These are phyloP conservation scores for Mucor irregularis DNA, from an alignment of 371 early-diverging fungal genomes.

Conservation along the genomic window DNA sequence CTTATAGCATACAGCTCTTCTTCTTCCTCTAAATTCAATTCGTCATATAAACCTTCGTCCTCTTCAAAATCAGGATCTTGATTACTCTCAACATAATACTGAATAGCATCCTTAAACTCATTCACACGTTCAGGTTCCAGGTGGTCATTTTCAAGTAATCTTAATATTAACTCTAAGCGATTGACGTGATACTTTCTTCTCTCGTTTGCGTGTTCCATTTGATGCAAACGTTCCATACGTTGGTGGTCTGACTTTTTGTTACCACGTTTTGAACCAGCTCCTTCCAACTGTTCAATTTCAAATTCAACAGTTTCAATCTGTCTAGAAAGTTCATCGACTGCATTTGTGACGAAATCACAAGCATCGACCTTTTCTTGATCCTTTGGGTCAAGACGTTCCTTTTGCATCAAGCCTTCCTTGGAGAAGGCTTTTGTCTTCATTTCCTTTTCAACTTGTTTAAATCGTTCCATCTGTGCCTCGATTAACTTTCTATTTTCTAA, in stretches of 20 bases:
- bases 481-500: constrained; percentile 90
- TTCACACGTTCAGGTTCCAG: constrained; percentile 67
- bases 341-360: constrained; percentile 76
- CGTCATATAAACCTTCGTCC: constrained; percentile 92
- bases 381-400: constrained; percentile 87
- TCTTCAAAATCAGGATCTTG: constrained; percentile 90
- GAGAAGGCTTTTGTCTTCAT: constrained; percentile 98
- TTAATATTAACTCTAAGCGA: constrained; percentile 86
- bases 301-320: constrained; percentile 92
- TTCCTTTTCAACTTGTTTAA: constrained; percentile 96
- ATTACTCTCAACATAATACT: constrained; percentile 89
- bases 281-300: constrained; percentile 81
- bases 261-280: constrained; percentile 59
- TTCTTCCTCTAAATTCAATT: constrained; percentile 88
- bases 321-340: constrained; percentile 79
- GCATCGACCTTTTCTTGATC: constrained; percentile 87
- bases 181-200: constrained; percentile 89
- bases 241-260: constrained; percentile 69
- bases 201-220: constrained; percentile 75
- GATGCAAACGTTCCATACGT: constrained; percentile 69
- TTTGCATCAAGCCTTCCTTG: constrained; percentile 86
- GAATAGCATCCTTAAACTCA: constrained; percentile 68
- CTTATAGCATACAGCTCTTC: constrained; percentile 73
- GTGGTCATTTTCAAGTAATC: constrained; percentile 91
- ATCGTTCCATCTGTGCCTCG: constrained; percentile 97